phyloP scores from a whole-genome alignment of 169 alveolate species.

The Eimeria sp. region DNA sequence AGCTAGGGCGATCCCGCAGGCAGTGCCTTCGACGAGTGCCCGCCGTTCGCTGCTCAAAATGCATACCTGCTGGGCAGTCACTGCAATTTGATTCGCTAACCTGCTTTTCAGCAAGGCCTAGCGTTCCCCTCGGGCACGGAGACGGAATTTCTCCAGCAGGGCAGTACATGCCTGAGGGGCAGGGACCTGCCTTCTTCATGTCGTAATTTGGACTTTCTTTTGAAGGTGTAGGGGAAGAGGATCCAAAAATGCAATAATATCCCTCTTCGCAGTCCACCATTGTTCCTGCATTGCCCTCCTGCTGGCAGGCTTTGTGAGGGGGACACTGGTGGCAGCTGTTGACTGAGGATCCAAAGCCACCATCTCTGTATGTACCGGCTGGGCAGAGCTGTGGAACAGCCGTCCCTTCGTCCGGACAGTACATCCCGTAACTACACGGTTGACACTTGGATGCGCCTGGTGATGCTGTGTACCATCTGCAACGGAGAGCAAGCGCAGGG shows the following conservation, averaged over 20 bases:
- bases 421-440: conserved; percentile 14
- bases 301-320: conserved; percentile 9
- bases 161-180: conserved; percentile 41
- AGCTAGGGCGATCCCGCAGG: not conserved
- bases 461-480: not conserved
- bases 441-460: not conserved
- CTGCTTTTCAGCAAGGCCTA: conserved; percentile 33
- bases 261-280: conserved; percentile 31
- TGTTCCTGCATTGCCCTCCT: not conserved
- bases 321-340: conserved; percentile 56
- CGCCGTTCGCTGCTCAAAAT: not conserved
- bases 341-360: conserved; percentile 35
- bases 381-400: not conserved
- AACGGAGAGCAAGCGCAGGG: not conserved
- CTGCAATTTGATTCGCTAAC: not conserved
- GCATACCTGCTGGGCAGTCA: conserved; percentile 58
- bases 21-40: not conserved
- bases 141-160: not conserved
- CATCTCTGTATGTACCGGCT: conserved; percentile 32
- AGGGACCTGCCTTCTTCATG: conserved; percentile 6
- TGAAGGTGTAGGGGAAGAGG: conserved; percentile 10
- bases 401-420: conserved; percentile 68
- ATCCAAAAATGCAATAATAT: conserved; percentile 42
- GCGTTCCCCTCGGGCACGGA: conserved; percentile 58
- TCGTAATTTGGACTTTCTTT: not conserved